Evolutionary conservation across 192 early-diverging fungal genomes (phyloP).

Genomic region (Chytriomyces hyalinus): DNA sequence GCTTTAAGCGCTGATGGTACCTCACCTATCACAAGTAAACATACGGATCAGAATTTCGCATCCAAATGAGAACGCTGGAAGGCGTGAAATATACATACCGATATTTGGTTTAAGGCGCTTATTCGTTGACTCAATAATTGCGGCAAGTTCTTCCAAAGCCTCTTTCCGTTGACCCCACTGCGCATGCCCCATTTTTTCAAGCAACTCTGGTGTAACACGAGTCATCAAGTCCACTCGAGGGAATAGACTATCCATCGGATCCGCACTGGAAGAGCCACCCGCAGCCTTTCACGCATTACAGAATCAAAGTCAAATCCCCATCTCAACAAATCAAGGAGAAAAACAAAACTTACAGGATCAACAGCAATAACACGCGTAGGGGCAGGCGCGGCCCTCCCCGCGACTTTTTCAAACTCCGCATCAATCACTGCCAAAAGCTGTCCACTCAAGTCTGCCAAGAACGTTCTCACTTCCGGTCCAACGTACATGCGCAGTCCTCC

Average conservation of each 20-base stretch:
- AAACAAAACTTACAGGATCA: constrained; percentile 7
- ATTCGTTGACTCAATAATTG: constrained; percentile 76
- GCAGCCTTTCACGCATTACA: constrained; percentile 1
- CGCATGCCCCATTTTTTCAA: constrained; percentile 74
- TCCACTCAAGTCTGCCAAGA: constrained; percentile 88
- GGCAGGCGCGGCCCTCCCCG: constrained; percentile 65
- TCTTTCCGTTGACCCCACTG: constrained; percentile 96
- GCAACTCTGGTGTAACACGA: constrained; percentile 63
- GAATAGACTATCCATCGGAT: constrained; percentile 82
- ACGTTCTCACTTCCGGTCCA: constrained; percentile 81
- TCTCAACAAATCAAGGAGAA: neutral
- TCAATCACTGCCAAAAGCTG: constrained; percentile 83
- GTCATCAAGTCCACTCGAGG: constrained; percentile 82
- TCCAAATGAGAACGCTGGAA: neutral
- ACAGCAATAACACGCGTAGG: constrained; percentile 54
- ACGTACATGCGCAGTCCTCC: constrained; percentile 81
- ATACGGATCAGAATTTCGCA: neutral
- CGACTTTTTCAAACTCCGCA: constrained; percentile 91
- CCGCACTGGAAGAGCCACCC: constrained; percentile 45
- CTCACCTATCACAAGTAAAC: constrained; percentile 55
- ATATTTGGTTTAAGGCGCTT: constrained; percentile 83
- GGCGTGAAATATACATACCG: constrained; percentile 33
- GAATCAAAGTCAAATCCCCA: neutral
- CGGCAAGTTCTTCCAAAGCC: constrained; percentile 81
- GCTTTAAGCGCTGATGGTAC: constrained; percentile 80